phyloP scores from a whole-genome alignment of 1,284 basidiomycete species.

The Hemileia vastatrix region DNA sequence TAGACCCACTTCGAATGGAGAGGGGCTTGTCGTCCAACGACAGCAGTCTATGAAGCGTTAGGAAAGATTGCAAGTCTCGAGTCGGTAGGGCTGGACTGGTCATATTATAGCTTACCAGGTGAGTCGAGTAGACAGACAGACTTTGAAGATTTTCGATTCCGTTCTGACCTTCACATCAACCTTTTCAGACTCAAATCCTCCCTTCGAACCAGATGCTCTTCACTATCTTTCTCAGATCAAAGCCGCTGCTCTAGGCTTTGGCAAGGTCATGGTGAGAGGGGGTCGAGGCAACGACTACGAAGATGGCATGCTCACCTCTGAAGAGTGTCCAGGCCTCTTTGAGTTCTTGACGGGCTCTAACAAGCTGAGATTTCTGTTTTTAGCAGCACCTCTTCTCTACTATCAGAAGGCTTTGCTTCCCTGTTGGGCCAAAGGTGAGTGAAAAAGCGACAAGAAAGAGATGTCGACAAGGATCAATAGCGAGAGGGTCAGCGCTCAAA shows the following conservation, averaged over 20 bases:
- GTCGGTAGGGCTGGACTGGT: too few relatives aligned
- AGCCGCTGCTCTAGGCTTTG: neutral
- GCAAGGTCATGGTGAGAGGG: too few relatives aligned
- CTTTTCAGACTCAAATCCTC: neutral
- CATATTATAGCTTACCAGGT: neutral
- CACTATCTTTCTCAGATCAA: neutral
- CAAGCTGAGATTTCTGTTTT: neutral
- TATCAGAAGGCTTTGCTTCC: neutral
- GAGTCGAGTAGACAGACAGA: neutral
- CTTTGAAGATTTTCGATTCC: too few relatives aligned
- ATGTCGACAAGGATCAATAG: too few relatives aligned
- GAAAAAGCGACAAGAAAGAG: neutral
- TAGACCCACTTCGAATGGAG: too few relatives aligned
- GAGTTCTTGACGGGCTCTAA: neutral
- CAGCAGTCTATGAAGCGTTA: too few relatives aligned
- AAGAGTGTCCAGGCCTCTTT: neutral
- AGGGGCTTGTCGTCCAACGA: too few relatives aligned
- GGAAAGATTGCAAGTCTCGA: too few relatives aligned
- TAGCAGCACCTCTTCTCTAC: neutral
- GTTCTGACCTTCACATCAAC: too few relatives aligned
- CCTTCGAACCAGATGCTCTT: neutral
- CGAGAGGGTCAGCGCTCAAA: too few relatives aligned
- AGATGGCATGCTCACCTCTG: neutral
- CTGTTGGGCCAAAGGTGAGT: neutral
- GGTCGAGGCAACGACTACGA: too few relatives aligned